Evolutionary conservation across 495 filamentous ascomycete species (phyloP).

Genomic region (Neurospora sp.): DNA sequence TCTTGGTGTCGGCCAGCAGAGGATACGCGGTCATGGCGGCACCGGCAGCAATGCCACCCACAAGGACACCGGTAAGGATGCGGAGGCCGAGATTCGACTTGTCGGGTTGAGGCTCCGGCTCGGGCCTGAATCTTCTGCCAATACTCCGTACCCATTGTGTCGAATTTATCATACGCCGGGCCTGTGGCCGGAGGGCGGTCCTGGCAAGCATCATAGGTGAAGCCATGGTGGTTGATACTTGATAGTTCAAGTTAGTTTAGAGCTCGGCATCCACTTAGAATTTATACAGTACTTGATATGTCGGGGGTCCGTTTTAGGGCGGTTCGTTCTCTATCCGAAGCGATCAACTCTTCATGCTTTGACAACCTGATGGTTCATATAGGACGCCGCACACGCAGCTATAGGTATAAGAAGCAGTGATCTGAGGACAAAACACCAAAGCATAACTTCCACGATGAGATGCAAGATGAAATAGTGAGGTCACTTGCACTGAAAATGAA

Average conservation of each 20-base stretch:
- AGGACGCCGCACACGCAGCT: not conserved
- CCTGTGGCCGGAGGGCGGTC: constrained; percentile 11
- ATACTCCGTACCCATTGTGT: constrained; percentile 24
- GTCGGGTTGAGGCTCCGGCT: not conserved
- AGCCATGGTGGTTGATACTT: constrained; percentile 11
- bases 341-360: not conserved
- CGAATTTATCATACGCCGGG: not conserved
- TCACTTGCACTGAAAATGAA: not conserved
- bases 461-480: not conserved
- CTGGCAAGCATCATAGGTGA: constrained; percentile 10
- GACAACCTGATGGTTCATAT: not conserved
- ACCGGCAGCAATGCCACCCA: constrained; percentile 18
- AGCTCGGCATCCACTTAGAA: not conserved
- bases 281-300: not conserved
- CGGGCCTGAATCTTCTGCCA: constrained; percentile 9
- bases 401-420: not conserved
- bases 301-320: not conserved
- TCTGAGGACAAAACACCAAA: not conserved
- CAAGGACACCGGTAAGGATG: constrained; percentile 11
- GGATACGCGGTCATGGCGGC: constrained; percentile 20
- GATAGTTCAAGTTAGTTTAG: not conserved
- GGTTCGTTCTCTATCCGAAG: not conserved
- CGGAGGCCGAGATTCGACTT: constrained; percentile 1
- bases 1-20: not conserved
- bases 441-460: not conserved